Evolutionary conservation across 2,329 filamentous ascomycete genomes (phyloP), one percentile per base, ranked within the genome.

Genomic region (Cytospora paraplurivora): DNA sequence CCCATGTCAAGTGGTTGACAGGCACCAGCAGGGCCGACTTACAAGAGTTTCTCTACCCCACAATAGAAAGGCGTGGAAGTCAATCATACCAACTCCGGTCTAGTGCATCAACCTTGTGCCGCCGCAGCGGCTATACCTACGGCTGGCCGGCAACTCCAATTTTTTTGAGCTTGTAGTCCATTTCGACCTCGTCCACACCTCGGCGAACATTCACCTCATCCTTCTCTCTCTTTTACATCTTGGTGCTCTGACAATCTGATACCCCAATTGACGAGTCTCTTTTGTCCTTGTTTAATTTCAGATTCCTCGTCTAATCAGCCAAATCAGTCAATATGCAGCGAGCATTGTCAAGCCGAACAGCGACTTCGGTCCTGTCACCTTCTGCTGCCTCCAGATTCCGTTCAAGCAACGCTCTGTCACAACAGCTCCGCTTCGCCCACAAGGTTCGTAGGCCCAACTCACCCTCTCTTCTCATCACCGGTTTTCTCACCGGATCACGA

Each of bases 341-440:
- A 81, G 93, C 93, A 81, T 86, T 99, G 76, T 87, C 91, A 76
- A 92, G 91, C 72, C 85, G 87, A 77, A 83, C 90, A 74, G 85
- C 92, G 82, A 88, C 92, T 76, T 91, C 92, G 71, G 87, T 89
- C 83, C 87, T 94, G 72, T 89, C 88, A 69, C 85, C 89, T 76
- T 85, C 84, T 76, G 78, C 81, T 67, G 81, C 87, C 70, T 80
- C 81, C 72, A 86, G 85, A 76, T 83, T 88, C 77, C 87, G 88
- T 73, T 82, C 88, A 66, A 80, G 82, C 73, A 79, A 85, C 73
- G 84, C 86, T 72, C 78, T 92, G 72, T 83, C 92, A 72, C 92
- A 96, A 79, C 94, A 98, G 83, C 87, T 96, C 78, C 88, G 95
- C 77, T 99, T 96, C 78, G 92, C 94, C 70, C 94, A 98, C 87